Evolutionary conservation across 495 filamentous ascomycete genomes (phyloP).

Genomic region (Lophium mytilinum): DNA sequence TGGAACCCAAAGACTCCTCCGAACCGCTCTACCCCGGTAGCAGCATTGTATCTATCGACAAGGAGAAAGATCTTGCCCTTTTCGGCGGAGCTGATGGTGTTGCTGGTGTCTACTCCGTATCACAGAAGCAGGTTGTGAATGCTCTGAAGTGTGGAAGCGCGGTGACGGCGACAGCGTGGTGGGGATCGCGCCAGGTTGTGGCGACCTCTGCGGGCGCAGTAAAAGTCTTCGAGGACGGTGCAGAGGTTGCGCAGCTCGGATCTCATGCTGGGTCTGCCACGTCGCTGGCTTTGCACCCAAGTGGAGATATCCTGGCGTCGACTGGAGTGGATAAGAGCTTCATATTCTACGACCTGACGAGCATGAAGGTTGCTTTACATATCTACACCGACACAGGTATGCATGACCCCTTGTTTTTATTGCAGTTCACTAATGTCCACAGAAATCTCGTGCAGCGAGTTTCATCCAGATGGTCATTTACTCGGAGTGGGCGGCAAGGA

Average conservation of each 20-base stretch:
- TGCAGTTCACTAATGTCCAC: conserved; percentile 22
- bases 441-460: conserved; percentile 72
- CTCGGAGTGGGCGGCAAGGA: conserved; percentile 70
- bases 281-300: conserved; percentile 72
- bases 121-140: conserved; percentile 59
- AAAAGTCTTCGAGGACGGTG: conserved; percentile 62
- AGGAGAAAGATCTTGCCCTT: conserved; percentile 59
- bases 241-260: conserved; percentile 54
- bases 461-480: conserved; percentile 95
- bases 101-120: conserved; percentile 70
- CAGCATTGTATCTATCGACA: conserved; percentile 58
- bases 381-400: conserved; percentile 76
- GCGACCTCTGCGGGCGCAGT: conserved; percentile 69
- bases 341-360: conserved; percentile 75
- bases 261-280: conserved; percentile 76
- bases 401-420: conserved; percentile 28
- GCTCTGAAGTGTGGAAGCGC: conserved; percentile 58
- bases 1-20: conserved; percentile 52
- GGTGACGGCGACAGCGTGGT: conserved; percentile 75
- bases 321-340: conserved; percentile 90
- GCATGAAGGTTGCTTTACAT: conserved; percentile 57
- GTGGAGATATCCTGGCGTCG: conserved; percentile 76
- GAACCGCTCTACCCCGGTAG: conserved; percentile 57
- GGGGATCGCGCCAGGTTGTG: conserved; percentile 59
- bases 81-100: conserved; percentile 71